phyloP scores from a whole-genome alignment of 2,329 filamentous ascomycete genomes.

The Cercospora citrullina region DNA sequence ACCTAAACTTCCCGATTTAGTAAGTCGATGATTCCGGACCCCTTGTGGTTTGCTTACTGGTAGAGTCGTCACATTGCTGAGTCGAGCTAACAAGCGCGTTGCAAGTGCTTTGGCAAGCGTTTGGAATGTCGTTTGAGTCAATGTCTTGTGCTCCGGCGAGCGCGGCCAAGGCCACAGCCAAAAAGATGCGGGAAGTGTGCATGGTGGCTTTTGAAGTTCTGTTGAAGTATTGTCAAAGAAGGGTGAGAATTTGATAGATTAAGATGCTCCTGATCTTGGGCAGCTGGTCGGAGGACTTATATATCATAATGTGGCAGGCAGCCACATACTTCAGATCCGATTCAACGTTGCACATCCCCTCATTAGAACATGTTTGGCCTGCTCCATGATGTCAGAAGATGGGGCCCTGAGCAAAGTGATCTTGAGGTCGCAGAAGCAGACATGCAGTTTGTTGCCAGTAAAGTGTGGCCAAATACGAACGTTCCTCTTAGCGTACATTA shows the following conservation, averaged over 20 bases:
- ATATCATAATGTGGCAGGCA: background rate
- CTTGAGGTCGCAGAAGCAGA: background rate
- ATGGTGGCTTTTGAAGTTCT: background rate
- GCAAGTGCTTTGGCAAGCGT: background rate
- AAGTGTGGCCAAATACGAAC: background rate
- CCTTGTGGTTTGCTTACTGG: background rate
- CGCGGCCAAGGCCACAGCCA: background rate
- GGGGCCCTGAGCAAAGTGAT: background rate
- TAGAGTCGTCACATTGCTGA: background rate
- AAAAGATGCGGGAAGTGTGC: background rate
- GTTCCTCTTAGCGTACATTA: background rate
- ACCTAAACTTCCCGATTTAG: background rate
- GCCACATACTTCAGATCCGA: background rate
- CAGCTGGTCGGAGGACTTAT: background rate
- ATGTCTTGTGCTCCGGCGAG: background rate
- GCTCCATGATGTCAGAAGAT: background rate
- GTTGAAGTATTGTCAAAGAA: background rate
- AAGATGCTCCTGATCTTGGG: background rate
- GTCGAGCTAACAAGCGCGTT: background rate
- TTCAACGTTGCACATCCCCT: background rate
- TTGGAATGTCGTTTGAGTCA: background rate
- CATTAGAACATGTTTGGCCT: background rate
- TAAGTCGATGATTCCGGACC: background rate
- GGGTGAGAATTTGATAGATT: background rate
- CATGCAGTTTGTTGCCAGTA: background rate